Conservation (phyloP, 2,329 filamentous ascomycete genomes). For the Colletotrichum trifolii region DNA sequence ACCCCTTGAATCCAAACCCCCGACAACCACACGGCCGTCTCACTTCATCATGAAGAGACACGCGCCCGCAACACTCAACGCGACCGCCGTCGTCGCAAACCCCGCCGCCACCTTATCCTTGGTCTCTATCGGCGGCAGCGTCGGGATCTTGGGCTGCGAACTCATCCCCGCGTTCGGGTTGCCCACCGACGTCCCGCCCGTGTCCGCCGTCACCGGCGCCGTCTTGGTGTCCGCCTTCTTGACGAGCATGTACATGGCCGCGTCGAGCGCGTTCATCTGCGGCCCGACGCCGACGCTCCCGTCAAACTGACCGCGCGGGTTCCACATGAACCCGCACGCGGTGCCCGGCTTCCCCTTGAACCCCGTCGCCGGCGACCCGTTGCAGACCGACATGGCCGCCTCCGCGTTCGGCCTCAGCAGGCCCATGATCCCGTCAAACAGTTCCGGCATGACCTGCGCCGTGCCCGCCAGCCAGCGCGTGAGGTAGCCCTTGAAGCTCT, state of each 20-base stretch:
- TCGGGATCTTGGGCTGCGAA: constrained; percentile 40
- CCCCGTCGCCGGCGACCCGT: constrained; percentile 53
- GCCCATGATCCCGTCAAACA: constrained; percentile 59
- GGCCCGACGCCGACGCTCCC: constrained; percentile 72
- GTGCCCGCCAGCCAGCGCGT: constrained; percentile 72
- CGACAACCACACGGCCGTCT: not conserved
- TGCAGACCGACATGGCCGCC: constrained; percentile 64
- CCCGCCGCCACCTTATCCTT: constrained; percentile 67
- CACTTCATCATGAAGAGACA: constrained; percentile 58
- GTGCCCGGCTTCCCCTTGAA: constrained; percentile 67
- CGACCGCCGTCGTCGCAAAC: constrained; percentile 63
- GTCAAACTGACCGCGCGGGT: constrained; percentile 63
- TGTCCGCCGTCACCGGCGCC: constrained; percentile 61
- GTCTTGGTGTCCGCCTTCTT: constrained; percentile 44
- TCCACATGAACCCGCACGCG: constrained; percentile 77
- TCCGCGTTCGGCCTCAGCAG: constrained; percentile 62
- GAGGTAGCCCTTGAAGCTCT: constrained; percentile 81
- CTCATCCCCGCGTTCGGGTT: constrained; percentile 58
- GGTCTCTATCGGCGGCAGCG: constrained; percentile 54
- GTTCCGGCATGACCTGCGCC: constrained; percentile 65
- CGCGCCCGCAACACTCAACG: constrained; percentile 61
- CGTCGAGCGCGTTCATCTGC: constrained; percentile 75
- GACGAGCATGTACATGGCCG: constrained; percentile 71
- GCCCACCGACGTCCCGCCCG: constrained; percentile 69
- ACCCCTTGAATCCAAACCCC: not conserved